Conservation (phyloP, 176 grass and related monocot genomes). For the Ensete ventricosum region DNA sequence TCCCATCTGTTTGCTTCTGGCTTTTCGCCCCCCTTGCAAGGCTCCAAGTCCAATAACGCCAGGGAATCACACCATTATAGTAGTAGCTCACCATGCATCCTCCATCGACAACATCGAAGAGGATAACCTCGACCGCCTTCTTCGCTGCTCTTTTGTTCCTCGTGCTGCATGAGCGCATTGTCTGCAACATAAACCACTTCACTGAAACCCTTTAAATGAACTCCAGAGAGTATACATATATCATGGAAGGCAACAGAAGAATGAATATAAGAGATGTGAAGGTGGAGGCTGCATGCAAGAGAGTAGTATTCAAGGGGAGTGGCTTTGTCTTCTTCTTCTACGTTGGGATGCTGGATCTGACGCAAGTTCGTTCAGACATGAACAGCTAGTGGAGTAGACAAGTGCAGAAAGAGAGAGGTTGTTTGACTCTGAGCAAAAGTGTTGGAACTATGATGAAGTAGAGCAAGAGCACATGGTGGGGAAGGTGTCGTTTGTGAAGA, state of each 20-base stretch:
- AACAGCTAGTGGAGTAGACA: conserved; percentile 5
- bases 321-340: not conserved
- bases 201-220: not conserved
- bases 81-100: not conserved
- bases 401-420: not conserved
- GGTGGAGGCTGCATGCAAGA: not conserved
- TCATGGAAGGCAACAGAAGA: no score
- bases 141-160: not conserved
- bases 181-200: not conserved
- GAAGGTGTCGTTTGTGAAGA: not conserved
- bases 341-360: not conserved
- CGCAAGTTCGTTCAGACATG: not conserved
- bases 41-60: not conserved
- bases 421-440: not conserved
- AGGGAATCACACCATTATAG: not conserved
- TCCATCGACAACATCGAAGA: not conserved
- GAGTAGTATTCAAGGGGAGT: not conserved
- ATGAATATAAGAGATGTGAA: no score
- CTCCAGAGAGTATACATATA: no score
- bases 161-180: not conserved
- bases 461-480: not conserved
- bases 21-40: not conserved
- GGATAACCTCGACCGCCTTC: not conserved
- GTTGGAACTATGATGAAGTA: not conserved
- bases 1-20: conserved; percentile 16